Evolutionary conservation across 2,329 filamentous ascomycete genomes (phyloP), one percentile per base, ranked within the genome.

Genomic region (Knoxdaviesia capensis): DNA sequence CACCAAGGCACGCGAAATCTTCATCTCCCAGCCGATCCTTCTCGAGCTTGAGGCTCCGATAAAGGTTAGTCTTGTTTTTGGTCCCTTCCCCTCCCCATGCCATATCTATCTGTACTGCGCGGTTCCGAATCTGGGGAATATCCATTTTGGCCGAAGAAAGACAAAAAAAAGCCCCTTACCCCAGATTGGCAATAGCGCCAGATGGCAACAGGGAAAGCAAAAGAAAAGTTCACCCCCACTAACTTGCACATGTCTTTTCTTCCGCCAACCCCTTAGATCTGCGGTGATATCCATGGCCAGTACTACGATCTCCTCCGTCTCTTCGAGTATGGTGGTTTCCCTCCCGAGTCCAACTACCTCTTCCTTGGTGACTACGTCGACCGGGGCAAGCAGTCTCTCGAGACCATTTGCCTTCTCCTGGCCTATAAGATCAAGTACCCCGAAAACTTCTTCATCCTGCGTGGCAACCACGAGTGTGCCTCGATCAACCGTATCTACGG

Each of bases 361-460:
- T 98, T 98, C 73, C 81, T 98, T 41, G 90, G 90, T 52, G 90
- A 98, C 60, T 98, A 98, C 56, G 90, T 98, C 54, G 90, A 98
- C 62, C 80, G 90, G 68, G 90, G 90, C 67, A 96, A 98, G 72
- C 90, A 98, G 65, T 94, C 88, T 34, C 79, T 98, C 43, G 90
- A 98, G 70, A 96, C 90, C 51, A 96, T 98, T 63, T 94, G 86
- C 67, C 71, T 98, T 49, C 73, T 98, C 44, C 74, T 98, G 41
- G 86, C 86, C 48, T 98, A 96, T 76, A 98, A 98, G 76, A 93
- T 98, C 74, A 96, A 96, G 69, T 96, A 94, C 60, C 90, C 90
- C 40, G 90, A 98, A 66, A 98, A 98, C 69, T 96, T 98, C 68
- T 98, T 98, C 70, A 82, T 98, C 51, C 76, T 98, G 45, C 85